Percentiles rank a stretch among this genome's conserved stretches.
Evolutionary conservation across 202 grass and related monocot species (phyloP).

Genomic region (Carex sylvatica): DNA sequence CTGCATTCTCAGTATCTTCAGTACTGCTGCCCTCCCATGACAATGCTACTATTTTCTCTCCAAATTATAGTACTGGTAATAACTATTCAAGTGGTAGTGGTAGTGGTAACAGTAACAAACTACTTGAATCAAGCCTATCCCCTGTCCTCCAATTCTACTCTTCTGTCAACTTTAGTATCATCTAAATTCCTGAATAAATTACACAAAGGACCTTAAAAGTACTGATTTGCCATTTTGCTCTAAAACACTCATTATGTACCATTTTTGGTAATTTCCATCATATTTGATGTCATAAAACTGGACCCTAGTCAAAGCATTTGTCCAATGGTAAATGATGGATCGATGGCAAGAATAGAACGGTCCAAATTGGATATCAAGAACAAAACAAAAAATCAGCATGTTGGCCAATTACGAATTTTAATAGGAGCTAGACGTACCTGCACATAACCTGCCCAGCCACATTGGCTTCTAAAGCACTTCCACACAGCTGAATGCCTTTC

Average conservation of each 20-base stretch:
- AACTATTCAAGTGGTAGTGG: background rate
- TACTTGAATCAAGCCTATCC: background rate
- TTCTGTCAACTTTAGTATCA: background rate
- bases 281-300: background rate
- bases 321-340: background rate
- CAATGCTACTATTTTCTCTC: background rate
- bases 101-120: background rate
- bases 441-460: constrained; percentile 66
- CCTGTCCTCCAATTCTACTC: background rate
- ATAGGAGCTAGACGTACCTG: constrained; percentile 5
- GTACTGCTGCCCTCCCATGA: background rate
- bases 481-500: constrained; percentile 40
- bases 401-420: constrained; percentile 26
- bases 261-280: background rate
- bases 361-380: background rate
- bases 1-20: background rate
- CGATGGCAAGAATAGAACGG: background rate
- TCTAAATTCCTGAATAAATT: background rate
- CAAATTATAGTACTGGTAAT: background rate
- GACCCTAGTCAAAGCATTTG: background rate
- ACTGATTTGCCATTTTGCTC: background rate
- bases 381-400: background rate
- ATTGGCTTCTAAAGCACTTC: constrained; percentile 70
- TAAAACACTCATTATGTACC: background rate
- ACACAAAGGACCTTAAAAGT: background rate